Conservation (phyloP, 441 rosid species). For the Viola pubescens region DNA sequence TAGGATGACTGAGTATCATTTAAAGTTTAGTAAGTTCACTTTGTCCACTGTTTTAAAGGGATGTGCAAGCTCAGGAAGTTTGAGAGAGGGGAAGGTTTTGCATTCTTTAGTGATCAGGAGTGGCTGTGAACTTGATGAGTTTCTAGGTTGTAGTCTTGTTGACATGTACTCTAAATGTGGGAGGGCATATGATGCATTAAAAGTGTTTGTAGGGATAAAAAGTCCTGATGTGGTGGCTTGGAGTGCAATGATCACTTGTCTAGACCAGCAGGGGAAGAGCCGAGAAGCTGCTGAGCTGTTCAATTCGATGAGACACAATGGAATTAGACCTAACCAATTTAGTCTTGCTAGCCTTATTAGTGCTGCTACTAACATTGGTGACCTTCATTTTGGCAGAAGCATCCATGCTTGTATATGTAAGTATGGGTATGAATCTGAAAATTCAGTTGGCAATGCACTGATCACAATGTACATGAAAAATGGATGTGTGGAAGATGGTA, state of each 20-base stretch:
- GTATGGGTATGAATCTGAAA: slow-evolving; percentile 31
- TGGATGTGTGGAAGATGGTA: slow-evolving; percentile 25
- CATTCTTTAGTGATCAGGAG: slow-evolving; percentile 34
- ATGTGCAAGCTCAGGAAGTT: slow-evolving; percentile 22
- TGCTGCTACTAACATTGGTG: slow-evolving; percentile 23
- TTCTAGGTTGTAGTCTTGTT: slow-evolving; percentile 33
- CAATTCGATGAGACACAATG: slow-evolving; percentile 27
- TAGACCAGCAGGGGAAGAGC: slow-evolving; percentile 30
- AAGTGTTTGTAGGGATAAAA: slow-evolving; percentile 28
- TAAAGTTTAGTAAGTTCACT: slow-evolving; percentile 25
- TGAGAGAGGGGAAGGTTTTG: slow-evolving; percentile 28
- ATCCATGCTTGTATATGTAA: slow-evolving; percentile 35
- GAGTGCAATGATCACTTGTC: slow-evolving; percentile 36
- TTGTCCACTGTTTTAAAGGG: slow-evolving; percentile 34
- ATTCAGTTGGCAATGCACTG: slow-evolving; percentile 30
- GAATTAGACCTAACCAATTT: slow-evolving; percentile 32
- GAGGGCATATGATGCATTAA: slow-evolving; percentile 24
- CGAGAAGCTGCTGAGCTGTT: slow-evolving; percentile 30
- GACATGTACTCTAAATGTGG: slow-evolving; percentile 46
- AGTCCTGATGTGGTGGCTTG: slow-evolving; percentile 34
- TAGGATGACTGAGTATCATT: slow-evolving; percentile 27
- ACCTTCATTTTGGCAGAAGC: slow-evolving; percentile 25
- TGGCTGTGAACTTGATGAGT: slow-evolving; percentile 28
- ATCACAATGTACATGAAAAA: slow-evolving; percentile 36
- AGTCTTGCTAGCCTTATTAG: slow-evolving; percentile 27